phyloP scores from a whole-genome alignment of 2,329 filamentous ascomycete genomes.

The Chalaropsis thielavioides region DNA sequence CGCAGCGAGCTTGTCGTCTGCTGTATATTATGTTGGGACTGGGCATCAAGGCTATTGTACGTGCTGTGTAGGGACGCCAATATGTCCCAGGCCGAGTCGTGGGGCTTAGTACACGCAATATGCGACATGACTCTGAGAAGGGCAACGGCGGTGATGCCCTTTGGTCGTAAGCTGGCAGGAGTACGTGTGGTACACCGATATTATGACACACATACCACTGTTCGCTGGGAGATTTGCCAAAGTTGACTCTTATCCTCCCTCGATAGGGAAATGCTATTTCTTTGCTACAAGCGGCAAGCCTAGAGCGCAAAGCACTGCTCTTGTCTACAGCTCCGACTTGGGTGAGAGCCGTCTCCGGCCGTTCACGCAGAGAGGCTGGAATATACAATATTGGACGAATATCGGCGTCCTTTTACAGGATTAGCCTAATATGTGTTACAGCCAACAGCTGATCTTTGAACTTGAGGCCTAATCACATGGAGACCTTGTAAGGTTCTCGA shows the following conservation, averaged over 20 bases:
- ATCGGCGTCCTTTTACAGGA: not conserved
- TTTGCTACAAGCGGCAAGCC: not conserved
- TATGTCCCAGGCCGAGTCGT: not conserved
- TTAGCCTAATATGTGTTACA: not conserved
- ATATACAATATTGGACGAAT: not conserved
- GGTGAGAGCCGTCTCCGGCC: not conserved
- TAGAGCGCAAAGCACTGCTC: not conserved
- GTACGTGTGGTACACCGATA: not conserved
- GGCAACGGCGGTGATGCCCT: not conserved
- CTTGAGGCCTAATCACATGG: not conserved
- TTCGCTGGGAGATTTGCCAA: not conserved
- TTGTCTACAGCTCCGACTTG: not conserved
- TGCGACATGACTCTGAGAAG: not conserved
- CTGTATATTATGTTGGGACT: not conserved
- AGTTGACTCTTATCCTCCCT: constrained; percentile 6
- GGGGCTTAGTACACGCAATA: not conserved
- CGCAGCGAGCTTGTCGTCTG: not conserved
- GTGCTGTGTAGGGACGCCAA: not conserved
- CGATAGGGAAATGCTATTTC: not conserved
- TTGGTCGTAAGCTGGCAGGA: not conserved
- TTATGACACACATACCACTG: not conserved
- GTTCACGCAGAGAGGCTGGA: not conserved
- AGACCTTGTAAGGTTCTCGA: not conserved
- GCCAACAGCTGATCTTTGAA: not conserved
- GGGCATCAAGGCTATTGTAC: not conserved